These are phyloP conservation scores for Trichoderma endophyticum DNA, from an alignment of 2,329 filamentous ascomycete species.

Conservation along the genomic window DNA sequence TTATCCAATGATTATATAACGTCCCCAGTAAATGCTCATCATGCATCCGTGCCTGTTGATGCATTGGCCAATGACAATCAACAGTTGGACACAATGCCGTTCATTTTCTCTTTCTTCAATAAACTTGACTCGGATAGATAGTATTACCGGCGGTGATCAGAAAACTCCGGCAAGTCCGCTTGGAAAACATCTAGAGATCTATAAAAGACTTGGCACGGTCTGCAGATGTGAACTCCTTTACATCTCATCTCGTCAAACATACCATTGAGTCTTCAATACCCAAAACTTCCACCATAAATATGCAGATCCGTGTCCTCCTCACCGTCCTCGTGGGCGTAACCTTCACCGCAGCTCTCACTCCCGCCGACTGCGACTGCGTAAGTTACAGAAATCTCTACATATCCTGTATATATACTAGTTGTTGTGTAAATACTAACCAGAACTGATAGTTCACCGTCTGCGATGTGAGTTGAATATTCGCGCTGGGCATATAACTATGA, in stretches of 20 bases:
- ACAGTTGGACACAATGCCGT: background rate
- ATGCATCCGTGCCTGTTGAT: background rate
- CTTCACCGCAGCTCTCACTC: background rate
- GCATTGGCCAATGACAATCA: background rate
- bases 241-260: background rate
- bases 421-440: background rate
- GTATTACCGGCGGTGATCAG: background rate
- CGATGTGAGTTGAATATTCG: background rate
- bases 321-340: conserved; percentile 1
- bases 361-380: conserved; percentile 6
- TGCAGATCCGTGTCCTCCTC: conserved; percentile 5
- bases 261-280: background rate
- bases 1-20: background rate
- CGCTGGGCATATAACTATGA: background rate
- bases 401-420: background rate
- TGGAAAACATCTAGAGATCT: background rate
- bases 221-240: background rate
- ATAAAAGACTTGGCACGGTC: background rate
- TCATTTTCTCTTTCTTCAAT: background rate
- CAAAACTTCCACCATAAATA: background rate
- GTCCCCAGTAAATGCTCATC: no score
- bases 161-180: background rate
- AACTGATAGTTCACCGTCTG: background rate
- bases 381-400: background rate
- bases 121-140: background rate